phyloP scores from a whole-genome alignment of 2,329 filamentous ascomycete genomes.

The Alternaria alternata region DNA sequence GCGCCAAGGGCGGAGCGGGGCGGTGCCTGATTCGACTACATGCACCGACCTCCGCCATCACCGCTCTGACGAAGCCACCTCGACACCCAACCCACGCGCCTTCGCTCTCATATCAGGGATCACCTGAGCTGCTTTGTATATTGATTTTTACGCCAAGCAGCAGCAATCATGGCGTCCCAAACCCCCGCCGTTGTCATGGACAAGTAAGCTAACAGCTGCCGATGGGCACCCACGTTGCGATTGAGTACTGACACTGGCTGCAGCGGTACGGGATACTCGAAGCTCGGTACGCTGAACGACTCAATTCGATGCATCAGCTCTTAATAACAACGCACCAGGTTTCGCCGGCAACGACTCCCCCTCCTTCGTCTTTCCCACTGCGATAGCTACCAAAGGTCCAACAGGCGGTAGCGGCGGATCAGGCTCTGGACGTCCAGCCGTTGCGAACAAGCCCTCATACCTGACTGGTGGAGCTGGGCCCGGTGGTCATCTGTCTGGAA shows the following conservation, averaged over 20 bases:
- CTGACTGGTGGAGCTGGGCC: conserved; percentile 88
- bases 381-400: conserved; percentile 92
- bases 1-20: conserved; percentile 39
- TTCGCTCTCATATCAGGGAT: conserved; percentile 24
- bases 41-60: conserved; percentile 40
- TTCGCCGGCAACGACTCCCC: conserved; percentile 99
- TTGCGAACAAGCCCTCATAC: conserved; percentile 95
- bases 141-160: conserved; percentile 25
- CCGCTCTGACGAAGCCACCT: conserved; percentile 42
- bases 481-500: conserved; percentile 81
- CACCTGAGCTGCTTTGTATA: conserved; percentile 32
- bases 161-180: conserved; percentile 85
- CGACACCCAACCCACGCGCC: conserved; percentile 33
- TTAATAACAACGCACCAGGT: conserved; percentile 65
- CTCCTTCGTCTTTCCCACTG: conserved; percentile 98
- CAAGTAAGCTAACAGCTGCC: conserved; percentile 77
- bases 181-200: conserved; percentile 99
- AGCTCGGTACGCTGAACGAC: conserved; percentile 77
- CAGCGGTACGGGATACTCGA: conserved; percentile 99
- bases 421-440: conserved; percentile 86
- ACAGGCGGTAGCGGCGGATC: conserved; percentile 74
- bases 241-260: conserved; percentile 50
- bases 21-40: conserved; percentile 36
- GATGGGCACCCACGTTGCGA: conserved; percentile 37
- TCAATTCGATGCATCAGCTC: conserved; percentile 7